Base-by-base conservation (phyloP, 225 moss, liverwort and hornwort species). In the Marchantia polymorpha region DNA sequence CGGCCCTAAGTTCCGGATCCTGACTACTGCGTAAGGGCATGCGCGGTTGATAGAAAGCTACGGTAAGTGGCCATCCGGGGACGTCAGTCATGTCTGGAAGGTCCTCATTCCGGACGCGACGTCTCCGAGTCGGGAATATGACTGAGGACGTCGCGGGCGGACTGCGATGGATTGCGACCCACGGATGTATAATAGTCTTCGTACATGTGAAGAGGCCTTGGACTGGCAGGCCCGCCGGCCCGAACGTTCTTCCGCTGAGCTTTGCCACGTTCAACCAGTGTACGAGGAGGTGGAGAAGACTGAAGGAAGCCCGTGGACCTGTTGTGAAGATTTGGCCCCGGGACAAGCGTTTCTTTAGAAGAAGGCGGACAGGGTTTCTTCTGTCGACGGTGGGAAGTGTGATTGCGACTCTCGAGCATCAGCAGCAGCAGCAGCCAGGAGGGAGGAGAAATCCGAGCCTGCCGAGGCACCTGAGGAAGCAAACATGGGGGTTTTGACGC, bases 401-500 rank as follows among this genome's bases (percentile, higher is more conserved):
- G 26, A 31, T 26, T 27, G 27, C 23, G n/a, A 3, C 67, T 4
- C 25, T 27, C 67, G 9, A 27, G 31, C 27, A 26, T 7, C 8
- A 67, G n/a, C 25, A 11, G 20, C 26, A n/a, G n/a, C n/a, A n/a
- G n/a, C n/a, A 22, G 19, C 12, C 65, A 23, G 19, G 23, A 66
- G 11, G 23, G 20, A 23, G 23, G 65, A 66, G 65, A 39, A 39
- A 39, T 39, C 29, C 29, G 23, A 23, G 23, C 23, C 20, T 11
- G 23, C 23, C 0, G 26, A 67, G n/a, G 26, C 15, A 13, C 10
- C 23, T 10, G 46, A 71, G 3, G 77, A 49, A 51, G 77, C 20
- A 70, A 22, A 19, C 5, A 86, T 89, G 89, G 89, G 80, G 64
- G 67, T 86, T 66, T 52, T 89, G 73, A 78, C 79, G 77, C 66